Base-by-base conservation (phyloP, 2,329 filamentous ascomycete genomes). In the Ophiostoma sp. region DNA sequence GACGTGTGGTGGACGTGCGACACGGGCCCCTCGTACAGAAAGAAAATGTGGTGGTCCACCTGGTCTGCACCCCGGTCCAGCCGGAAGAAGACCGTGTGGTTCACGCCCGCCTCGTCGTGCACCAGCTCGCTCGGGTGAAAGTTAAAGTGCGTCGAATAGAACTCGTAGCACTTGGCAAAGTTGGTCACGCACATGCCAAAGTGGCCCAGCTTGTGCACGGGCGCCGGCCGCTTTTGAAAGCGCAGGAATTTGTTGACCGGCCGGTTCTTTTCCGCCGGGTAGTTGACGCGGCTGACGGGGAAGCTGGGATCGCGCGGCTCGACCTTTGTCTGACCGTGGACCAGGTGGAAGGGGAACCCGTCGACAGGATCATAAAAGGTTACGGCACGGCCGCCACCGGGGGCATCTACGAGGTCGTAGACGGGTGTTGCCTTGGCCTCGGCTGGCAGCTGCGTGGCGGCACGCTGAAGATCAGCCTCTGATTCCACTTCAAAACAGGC, bases 1-100 rank as follows among this genome's bases (percentile, higher is more conserved):
- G 82, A 85, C 18, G 84, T 84, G 77, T 91, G 89, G 75, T 91
- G 88, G 2, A 90, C 83, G 74, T 88, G 85, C 69, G 75, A 78
- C 65, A 77, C 75, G 60, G 77, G 75, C 0, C 81, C 81, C 70
- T 82, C 77, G 72, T 79, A 81, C 71, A 84, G 78, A 76, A 84
- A 84, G 76, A 84, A 83, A 68, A 75, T 76, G 76, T 84, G 82
- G 74, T 84, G 82, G 73, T 84, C 82, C 42, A 83, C 81, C 67
- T 78, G 75, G 55, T 82, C 76, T 41, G 73, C 72, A 41, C 81
- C 82, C 14, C 78, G 77, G 72, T 81, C 73, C 1, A 83, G 75
- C 3, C 81, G 80, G 74, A 79, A 79, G 75, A 83, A 83, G 65
- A 77, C 78, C 5, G 79, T 81, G 14, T 78, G 75, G 73, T 82